phyloP scores from a whole-genome alignment of 2,329 filamentous ascomycete species.

The Cyphellophora europaea region DNA sequence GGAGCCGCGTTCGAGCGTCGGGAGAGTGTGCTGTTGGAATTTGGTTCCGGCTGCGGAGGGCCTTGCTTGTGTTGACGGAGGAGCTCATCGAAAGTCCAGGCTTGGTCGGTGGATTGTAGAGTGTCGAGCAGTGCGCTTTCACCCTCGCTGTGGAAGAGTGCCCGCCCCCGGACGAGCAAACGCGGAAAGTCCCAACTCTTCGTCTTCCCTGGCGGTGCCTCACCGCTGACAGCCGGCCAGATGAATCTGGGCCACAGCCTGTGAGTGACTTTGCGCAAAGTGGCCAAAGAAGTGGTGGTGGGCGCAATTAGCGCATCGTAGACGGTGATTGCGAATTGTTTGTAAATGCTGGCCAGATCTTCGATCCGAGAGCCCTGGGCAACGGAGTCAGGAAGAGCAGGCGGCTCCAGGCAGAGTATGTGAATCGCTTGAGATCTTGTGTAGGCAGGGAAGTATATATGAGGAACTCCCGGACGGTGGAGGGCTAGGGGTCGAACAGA shows the following conservation, averaged over 20 bases:
- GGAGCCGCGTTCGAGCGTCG: conserved; percentile 4
- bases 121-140: conserved; percentile 34
- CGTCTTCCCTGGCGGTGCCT: conserved; percentile 37
- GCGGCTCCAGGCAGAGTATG: conserved; percentile 57
- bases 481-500: conserved; percentile 61
- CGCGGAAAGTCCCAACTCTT: conserved; percentile 74
- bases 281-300: conserved; percentile 62
- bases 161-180: conserved; percentile 52
- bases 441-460: conserved; percentile 79
- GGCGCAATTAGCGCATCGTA: conserved; percentile 80
- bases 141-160: conserved; percentile 35
- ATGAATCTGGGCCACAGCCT: conserved; percentile 81
- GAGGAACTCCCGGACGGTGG: conserved; percentile 59
- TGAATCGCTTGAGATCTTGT: conserved; percentile 67
- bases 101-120: conserved; percentile 7
- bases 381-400: conserved; percentile 24
- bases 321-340: conserved; percentile 70
- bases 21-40: conserved; percentile 2
- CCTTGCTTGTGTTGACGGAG: conserved; percentile 1
- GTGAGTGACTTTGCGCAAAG: conserved; percentile 59
- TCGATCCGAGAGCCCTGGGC: background rate
- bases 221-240: conserved; percentile 64
- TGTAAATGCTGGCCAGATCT: conserved; percentile 28
- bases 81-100: conserved; percentile 16
- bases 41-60: conserved; percentile 4